phyloP scores from a whole-genome alignment of 2,329 filamentous ascomycete species.

The Aschersonia sp. region DNA sequence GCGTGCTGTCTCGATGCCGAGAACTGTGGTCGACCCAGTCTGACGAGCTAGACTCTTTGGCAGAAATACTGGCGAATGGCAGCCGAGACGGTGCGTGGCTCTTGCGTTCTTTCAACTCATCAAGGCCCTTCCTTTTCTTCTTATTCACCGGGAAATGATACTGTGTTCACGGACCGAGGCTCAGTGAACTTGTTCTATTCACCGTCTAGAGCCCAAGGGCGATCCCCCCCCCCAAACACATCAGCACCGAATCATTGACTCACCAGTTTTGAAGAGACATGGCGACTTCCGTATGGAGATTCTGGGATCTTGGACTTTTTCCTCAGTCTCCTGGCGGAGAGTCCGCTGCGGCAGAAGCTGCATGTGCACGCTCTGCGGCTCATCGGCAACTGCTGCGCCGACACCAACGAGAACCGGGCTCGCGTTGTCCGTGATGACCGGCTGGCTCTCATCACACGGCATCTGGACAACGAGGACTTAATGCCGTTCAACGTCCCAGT shows the following conservation, averaged over 20 bases:
- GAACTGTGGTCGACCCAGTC: conserved; percentile 25
- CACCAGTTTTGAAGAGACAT: conserved; percentile 26
- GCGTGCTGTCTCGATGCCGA: conserved; percentile 21
- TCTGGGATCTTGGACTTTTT: conserved; percentile 45
- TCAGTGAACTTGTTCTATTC: not conserved
- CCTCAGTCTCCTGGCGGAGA: conserved; percentile 26
- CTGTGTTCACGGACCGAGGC: not conserved
- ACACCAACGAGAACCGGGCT: conserved; percentile 46
- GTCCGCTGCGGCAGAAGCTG: conserved; percentile 25
- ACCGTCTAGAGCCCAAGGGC: too few species aligned
- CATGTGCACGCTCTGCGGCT: conserved; percentile 40
- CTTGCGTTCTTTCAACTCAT: not conserved
- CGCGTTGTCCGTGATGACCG: conserved; percentile 35
- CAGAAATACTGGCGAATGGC: conserved; percentile 38
- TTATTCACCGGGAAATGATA: not conserved
- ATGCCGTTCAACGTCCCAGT: conserved; percentile 42
- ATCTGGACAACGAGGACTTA: conserved; percentile 31
- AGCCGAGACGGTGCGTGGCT: conserved; percentile 33
- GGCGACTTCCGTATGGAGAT: conserved; percentile 41
- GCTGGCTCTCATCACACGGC: conserved; percentile 30
- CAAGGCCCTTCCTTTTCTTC: not conserved
- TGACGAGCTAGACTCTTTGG: conserved; percentile 27
- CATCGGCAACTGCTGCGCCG: conserved; percentile 48
- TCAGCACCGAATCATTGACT: too few species aligned
- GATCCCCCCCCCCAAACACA: too few species aligned